A percentile compares a stretch with the other conserved stretches of the same genome.
Evolutionary conservation across 2,329 filamentous ascomycete species (phyloP).

Genomic region (Geoglossum cookeanum): DNA sequence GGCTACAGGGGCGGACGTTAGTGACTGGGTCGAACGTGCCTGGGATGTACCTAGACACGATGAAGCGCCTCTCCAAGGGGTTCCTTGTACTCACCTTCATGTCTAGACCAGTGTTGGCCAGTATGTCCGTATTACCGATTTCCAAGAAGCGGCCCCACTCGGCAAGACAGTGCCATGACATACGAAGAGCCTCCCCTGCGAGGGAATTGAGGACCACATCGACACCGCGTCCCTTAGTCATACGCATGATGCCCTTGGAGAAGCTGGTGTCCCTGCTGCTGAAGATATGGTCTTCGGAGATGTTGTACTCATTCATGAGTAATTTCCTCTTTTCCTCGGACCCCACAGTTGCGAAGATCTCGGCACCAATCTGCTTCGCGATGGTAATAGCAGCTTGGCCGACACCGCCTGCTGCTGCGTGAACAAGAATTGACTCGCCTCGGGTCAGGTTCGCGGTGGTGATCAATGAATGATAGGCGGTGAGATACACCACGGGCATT

Average conservation of each 20-base stretch:
- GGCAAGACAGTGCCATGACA: slow-evolving; percentile 12
- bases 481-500: slow-evolving; percentile 8
- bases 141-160: slow-evolving; percentile 17
- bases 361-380: slow-evolving; percentile 12
- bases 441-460: slow-evolving; percentile 9
- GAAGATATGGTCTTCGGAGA: slow-evolving; percentile 18
- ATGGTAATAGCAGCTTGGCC: slow-evolving; percentile 18
- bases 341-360: slow-evolving; percentile 15
- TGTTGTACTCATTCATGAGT: slow-evolving; percentile 9
- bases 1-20: no score
- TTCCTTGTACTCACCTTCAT: slow-evolving; percentile 14
- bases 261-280: slow-evolving; percentile 14
- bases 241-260: slow-evolving; percentile 8
- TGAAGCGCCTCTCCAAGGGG: slow-evolving; percentile 10
- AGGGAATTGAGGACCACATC: slow-evolving; percentile 18
- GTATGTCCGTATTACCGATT: slow-evolving; percentile 14
- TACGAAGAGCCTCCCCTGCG: slow-evolving; percentile 13
- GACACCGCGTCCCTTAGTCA: slow-evolving; percentile 17
- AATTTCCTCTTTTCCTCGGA: slow-evolving; percentile 10
- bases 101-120: slow-evolving; percentile 7
- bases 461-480: slow-evolving; percentile 8
- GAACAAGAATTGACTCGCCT: slow-evolving; percentile 16
- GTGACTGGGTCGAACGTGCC: background rate
- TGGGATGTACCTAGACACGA: slow-evolving; percentile 6
- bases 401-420: slow-evolving; percentile 15